Conservation (phyloP, 257 asterid species). For the Cruciata laevipes region DNA sequence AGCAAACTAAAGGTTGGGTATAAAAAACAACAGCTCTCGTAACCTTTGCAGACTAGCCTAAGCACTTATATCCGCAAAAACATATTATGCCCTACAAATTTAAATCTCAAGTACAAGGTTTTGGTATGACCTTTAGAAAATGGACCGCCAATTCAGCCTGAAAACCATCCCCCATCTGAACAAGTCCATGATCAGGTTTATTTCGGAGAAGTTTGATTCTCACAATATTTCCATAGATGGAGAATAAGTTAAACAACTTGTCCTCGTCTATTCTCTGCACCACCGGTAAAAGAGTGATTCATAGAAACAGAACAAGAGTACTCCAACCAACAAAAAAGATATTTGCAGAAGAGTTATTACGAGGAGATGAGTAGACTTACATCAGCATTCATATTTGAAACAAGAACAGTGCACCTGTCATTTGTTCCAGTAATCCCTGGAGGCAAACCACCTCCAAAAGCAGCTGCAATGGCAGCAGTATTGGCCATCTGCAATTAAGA, state of each 20-base stretch:
- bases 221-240: constrained; percentile 84
- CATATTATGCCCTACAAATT: background rate
- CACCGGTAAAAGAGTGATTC: constrained; percentile 14
- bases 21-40: background rate
- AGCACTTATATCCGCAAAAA: background rate
- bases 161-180: constrained; percentile 98
- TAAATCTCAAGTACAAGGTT: background rate
- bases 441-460: constrained; percentile 94
- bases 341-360: background rate
- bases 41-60: background rate
- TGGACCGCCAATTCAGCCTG: constrained; percentile 99
- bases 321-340: background rate
- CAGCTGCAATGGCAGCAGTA: constrained; percentile 95
- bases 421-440: constrained; percentile 90
- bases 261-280: constrained; percentile 82
- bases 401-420: constrained; percentile 91
- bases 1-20: background rate
- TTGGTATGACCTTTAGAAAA: constrained; percentile 63
- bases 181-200: constrained; percentile 93
- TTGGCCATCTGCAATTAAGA: constrained; percentile 56
- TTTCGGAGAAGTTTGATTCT: constrained; percentile 91
- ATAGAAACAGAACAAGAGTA: constrained; percentile 10
- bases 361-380: constrained; percentile 37
- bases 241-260: constrained; percentile 88
- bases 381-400: constrained; percentile 78